phyloP scores from a whole-genome alignment of 2,329 filamentous ascomycete genomes.

The Colletotrichum brevisporum region DNA sequence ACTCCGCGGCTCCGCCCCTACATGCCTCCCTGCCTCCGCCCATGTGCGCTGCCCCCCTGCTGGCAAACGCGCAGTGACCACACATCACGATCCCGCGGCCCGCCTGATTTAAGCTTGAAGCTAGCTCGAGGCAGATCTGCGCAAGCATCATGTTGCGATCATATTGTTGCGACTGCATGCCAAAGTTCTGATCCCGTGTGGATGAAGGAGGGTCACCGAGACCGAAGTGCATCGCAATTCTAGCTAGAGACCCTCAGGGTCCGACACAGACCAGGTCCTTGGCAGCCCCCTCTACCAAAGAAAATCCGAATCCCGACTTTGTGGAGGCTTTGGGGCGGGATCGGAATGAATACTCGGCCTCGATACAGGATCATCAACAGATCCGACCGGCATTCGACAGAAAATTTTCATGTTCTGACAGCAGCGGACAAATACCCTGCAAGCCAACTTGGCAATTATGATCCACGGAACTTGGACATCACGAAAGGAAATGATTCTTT shows the following conservation, averaged over 20 bases:
- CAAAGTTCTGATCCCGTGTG: background rate
- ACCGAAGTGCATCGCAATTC: background rate
- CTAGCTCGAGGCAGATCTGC: constrained; percentile 6
- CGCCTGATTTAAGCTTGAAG: constrained; percentile 28
- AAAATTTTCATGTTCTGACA: too few species aligned
- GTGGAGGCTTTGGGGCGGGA: too few species aligned
- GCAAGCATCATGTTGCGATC: constrained; percentile 1
- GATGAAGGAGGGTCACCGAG: background rate
- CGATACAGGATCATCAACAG: too few species aligned
- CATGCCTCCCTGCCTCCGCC: background rate
- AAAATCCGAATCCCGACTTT: too few species aligned
- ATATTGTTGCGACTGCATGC: background rate
- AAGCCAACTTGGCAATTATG: too few species aligned
- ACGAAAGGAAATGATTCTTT: too few species aligned
- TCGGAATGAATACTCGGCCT: too few species aligned
- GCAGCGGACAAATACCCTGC: too few species aligned
- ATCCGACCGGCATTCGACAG: too few species aligned
- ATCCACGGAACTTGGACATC: too few species aligned
- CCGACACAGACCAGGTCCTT: too few species aligned
- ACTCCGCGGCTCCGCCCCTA: background rate
- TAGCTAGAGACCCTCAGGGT: background rate
- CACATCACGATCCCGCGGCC: background rate
- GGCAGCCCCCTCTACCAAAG: too few species aligned
- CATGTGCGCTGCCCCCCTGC: constrained; percentile 3
- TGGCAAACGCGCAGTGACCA: constrained; percentile 4